Conservation (phyloP, 2,329 filamentous ascomycete genomes). For the Arthrinium phaeospermum region DNA sequence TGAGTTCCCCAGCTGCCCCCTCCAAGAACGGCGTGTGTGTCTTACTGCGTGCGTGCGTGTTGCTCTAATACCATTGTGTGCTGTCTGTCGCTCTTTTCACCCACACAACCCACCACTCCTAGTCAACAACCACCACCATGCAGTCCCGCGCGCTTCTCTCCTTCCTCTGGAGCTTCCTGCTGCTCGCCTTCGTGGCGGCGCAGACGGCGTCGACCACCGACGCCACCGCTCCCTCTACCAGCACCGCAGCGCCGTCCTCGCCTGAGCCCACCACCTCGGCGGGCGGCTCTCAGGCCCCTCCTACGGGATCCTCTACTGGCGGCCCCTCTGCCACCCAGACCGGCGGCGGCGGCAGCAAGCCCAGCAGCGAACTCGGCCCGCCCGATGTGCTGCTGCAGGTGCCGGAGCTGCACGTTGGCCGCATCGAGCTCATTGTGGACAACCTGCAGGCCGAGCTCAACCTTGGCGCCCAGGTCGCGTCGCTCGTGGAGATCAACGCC, state of each 20-base stretch:
- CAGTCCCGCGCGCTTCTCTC: constrained; percentile 30
- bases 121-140: constrained; percentile 27
- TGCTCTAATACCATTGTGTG: constrained; percentile 22
- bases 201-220: constrained; percentile 40
- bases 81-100: constrained; percentile 25
- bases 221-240: constrained; percentile 25
- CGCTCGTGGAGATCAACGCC: constrained; percentile 60
- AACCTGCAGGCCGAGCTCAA: constrained; percentile 64
- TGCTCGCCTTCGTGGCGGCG: constrained; percentile 37
- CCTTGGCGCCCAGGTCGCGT: constrained; percentile 64
- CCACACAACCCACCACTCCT: constrained; percentile 21
- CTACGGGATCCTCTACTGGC: constrained; percentile 9
- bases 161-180: constrained; percentile 38
- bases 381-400: constrained; percentile 65
- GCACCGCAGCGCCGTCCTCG: constrained; percentile 25
- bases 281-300: no score
- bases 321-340: constrained; percentile 27
- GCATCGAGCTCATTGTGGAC: constrained; percentile 66
- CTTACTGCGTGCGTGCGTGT: constrained; percentile 3
- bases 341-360: constrained; percentile 28
- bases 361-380: constrained; percentile 39
- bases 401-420: constrained; percentile 61
- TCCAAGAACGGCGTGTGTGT: neutral
- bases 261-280: constrained; percentile 23
- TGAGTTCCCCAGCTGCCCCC: constrained; percentile 25